Conservation (phyloP, 345 rosid species). For the Hibiscus trionum region DNA sequence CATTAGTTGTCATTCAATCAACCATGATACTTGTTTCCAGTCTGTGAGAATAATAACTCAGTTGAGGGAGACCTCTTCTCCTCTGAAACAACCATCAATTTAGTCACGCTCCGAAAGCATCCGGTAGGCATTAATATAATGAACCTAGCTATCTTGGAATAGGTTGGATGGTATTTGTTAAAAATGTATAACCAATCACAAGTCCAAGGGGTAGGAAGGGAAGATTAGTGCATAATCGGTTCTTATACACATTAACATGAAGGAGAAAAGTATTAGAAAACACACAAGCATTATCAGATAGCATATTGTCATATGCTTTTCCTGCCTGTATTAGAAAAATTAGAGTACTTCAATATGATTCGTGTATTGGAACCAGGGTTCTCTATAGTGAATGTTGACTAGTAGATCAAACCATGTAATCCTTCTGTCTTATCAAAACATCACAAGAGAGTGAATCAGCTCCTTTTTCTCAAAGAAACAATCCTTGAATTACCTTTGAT, state of each 20-base stretch:
- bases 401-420: neutral
- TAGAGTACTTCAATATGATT: neutral
- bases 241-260: neutral
- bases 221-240: neutral
- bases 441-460: neutral
- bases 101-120: neutral
- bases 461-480: neutral
- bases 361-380: neutral
- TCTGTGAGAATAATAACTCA: neutral
- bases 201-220: neutral
- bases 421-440: neutral
- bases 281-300: neutral
- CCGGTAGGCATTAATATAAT: neutral
- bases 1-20: neutral
- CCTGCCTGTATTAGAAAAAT: neutral
- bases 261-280: neutral
- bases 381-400: neutral
- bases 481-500: constrained; percentile 43
- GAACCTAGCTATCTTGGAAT: neutral
- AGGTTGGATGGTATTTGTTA: neutral
- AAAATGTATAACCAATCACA: neutral
- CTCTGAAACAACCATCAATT: neutral
- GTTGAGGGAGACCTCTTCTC: neutral
- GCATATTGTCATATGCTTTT: neutral
- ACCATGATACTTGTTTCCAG: neutral